Evolutionary conservation across 164 flowering plant genomes (phyloP), one percentile per base, ranked within the genome.

Genomic region (Paratinospora sagittata): DNA sequence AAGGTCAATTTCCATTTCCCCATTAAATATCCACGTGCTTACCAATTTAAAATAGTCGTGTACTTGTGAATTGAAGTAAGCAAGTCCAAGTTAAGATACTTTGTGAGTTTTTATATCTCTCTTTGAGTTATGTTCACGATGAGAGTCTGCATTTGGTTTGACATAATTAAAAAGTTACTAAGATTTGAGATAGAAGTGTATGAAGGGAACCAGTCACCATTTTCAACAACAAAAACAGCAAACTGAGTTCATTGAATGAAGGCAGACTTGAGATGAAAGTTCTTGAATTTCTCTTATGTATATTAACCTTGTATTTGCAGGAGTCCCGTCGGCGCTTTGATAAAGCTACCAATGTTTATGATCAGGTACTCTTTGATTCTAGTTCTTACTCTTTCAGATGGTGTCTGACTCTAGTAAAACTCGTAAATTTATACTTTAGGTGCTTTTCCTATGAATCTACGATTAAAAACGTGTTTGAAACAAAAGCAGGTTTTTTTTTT

Each of bases 291-390:
- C 19, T 52, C 13, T 13, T 7, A 13, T 58, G 63, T 69, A 37
- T 67, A 57, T 67, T 47, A 41, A 47, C 36, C 65, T 66, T 61
- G n/a, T 72, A 21, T 69, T 65, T 69, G 74, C 78, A 95, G 98
- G 97, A 92, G 21, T 87, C 90, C 23, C 97, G 98, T 24, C 80
- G 85, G 61, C 93, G 89, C 69, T 90, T 89, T 74, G 94, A 92
- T 81, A 89, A 89, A 80, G 87, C 97, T 70, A 69, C 81, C 45
- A 66, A 82, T 78, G 82, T 78, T 62, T 95, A 92, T 81, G 97
- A 90, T 82, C 98, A 95, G 97, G 98, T 92, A 85, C 64, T 65
- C 8, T 16, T 24, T 47, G 49, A 26, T 26, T 65, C 9, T 41
- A 8, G 33, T 47, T 12, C 49, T 26, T 64, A 64, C 69, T 27